Evolutionary conservation across 305 asterid genomes (phyloP), one percentile per base, ranked within the genome.

Genomic region (Fraxinus sp.): DNA sequence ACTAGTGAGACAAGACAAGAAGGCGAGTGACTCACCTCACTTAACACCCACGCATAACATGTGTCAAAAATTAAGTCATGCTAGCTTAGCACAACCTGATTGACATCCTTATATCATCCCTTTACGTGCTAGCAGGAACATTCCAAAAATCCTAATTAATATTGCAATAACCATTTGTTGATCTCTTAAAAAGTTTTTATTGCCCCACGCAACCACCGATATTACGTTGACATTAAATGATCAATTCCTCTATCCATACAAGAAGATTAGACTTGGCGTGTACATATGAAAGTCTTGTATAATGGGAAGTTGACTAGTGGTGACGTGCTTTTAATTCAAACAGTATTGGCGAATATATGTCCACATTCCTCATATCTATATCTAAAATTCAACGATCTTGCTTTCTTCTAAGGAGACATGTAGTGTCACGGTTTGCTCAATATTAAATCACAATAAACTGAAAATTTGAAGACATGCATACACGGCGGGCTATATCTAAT

Each of bases 401-500:
- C 35, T 10, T 66, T 24, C 1, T 9, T 8, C 33, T 24, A 26
- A 26, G n/a, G 9, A 66, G 36, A 66, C 36, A 26, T 66, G 18
- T 9, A 66, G 36, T 26, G 36, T 26, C 7, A 18, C 41, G 7
- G 52, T 75, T 66, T 36, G 73, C 62, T 46, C 81, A 44, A 68
- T 32, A 77, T 30, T 32, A 49, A 66, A 16, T 49, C 32, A 77
- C 78, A 77, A 68, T 66, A 68, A 7, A 55, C 5, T 46, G 32
- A 77, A 64, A 77, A 44, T 82, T 64, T 18, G 41, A 70, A 49
- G 30, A 59, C 39, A 78, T 37, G n/a, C 78, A 37, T 78, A 33
- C 13, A 14, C 8, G 78, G 75, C 55, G 83, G 88, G 83, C 85
- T 73, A 46, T 49, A 76, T 74, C 57, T 64, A 79, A 78, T 44